Percentiles rank a stretch among this genome's conserved stretches.
These are phyloP conservation scores for Corchorus capsularis DNA, from an alignment of 345 rosid species.

Conservation along the genomic window DNA sequence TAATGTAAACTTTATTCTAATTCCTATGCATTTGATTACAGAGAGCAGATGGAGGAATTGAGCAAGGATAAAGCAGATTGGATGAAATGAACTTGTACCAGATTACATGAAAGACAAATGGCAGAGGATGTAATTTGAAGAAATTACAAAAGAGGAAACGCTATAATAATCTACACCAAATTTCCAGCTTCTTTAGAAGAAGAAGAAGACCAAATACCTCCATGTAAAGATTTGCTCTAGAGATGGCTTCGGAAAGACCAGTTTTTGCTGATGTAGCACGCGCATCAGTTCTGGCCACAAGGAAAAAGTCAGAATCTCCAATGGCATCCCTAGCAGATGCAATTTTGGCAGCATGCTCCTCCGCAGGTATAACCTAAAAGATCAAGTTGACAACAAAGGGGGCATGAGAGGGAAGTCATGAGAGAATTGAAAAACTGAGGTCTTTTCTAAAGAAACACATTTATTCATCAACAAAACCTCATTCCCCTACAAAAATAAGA, in stretches of 20 bases:
- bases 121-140: too few relatives aligned
- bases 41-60: not conserved
- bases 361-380: conserved; percentile 50
- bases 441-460: not conserved
- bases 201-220: too few relatives aligned
- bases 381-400: not conserved
- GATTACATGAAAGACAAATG: not conserved
- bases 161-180: too few relatives aligned
- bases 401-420: not conserved
- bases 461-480: not conserved
- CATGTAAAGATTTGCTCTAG: conserved; percentile 57
- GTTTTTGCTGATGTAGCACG: conserved; percentile 50
- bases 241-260: conserved; percentile 54
- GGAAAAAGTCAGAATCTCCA: conserved; percentile 56
- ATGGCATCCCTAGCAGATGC: conserved; percentile 58
- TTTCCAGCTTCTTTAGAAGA: too few relatives aligned
- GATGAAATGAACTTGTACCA: not conserved
- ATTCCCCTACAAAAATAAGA: not conserved
- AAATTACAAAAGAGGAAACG: too few relatives aligned
- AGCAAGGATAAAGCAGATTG: not conserved
- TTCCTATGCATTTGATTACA: not conserved
- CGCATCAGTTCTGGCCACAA: conserved; percentile 55
- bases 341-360: conserved; percentile 57
- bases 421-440: conserved; percentile 2
- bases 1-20: not conserved